phyloP scores from a whole-genome alignment of 371 early-diverging fungal species.

The Entomophthora muscae region DNA sequence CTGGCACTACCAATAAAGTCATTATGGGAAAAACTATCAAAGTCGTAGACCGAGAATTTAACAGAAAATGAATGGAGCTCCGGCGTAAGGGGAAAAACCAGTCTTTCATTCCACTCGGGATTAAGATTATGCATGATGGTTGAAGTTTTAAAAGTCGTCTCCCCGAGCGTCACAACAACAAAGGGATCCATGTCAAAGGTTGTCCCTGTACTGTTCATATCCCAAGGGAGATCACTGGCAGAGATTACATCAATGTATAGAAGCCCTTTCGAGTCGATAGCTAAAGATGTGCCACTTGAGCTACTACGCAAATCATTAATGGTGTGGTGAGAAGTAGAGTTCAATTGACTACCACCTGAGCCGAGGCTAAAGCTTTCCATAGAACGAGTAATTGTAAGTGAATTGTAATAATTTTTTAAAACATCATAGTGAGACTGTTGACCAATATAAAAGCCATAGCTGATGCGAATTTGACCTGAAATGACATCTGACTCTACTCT shows the following conservation, averaged over 20 bases:
- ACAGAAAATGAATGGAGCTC: conserved; percentile 34
- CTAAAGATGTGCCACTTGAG: not conserved
- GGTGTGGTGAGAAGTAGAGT: not conserved
- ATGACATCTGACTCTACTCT: conserved; percentile 15
- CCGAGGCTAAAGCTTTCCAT: not conserved
- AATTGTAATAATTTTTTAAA: not conserved
- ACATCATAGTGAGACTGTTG: conserved; percentile 7
- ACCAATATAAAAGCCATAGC: conserved; percentile 13
- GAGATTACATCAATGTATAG: conserved; percentile 39
- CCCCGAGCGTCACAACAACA: conserved; percentile 51
- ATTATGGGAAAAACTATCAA: conserved; percentile 53
- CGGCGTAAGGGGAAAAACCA: conserved; percentile 42
- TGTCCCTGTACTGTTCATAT: conserved; percentile 32
- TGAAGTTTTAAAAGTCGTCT: conserved; percentile 45
- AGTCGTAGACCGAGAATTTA: conserved; percentile 53
- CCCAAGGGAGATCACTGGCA: conserved; percentile 39
- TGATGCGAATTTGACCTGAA: conserved; percentile 18
- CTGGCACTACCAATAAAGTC: conserved; percentile 44
- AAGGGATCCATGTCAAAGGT: conserved; percentile 75
- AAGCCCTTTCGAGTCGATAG: conserved; percentile 22
- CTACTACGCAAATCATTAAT: not conserved
- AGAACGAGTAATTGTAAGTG: not conserved
- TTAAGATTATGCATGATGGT: conserved; percentile 40
- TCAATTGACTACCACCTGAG: not conserved
- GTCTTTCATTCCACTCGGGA: conserved; percentile 49